Evolutionary conservation across 805 yeast genomes (phyloP), one percentile per base, ranked within the genome.

Genomic region (Wickerhamia fluorescens): DNA sequence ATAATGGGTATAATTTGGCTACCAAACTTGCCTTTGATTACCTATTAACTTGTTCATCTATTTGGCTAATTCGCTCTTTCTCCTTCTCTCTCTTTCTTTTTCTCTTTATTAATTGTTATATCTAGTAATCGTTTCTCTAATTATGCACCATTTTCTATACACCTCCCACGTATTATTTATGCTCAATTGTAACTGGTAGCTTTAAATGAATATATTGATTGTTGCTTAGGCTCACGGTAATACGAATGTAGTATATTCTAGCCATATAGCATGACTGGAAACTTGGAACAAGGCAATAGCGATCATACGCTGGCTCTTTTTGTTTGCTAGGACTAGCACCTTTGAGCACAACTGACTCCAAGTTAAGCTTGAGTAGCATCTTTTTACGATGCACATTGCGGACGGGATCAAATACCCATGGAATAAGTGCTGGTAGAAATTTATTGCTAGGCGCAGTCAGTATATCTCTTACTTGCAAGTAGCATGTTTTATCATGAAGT

Each of bases 181-280:
- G 55, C 25, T 46, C 49, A 14, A 58, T 40, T 10, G 38, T 31
- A 10, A 57, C 48, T 4, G 66, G 66, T 16, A 56, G 38, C 31
- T 56, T 56, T 20, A 58, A 30, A 27, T 41, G 42, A 3, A 46
- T 27, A 14, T 24, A 24, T 9, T 48, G 48, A 18, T 44, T 44
- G 31, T 49, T 47, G 10, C 47, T 36, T 9, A 56, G 30, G 9
- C 25, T 28, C 11, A 57, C 11, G 15, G 31, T 20, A 3, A 53
- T 28, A 26, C 44, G 45, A 9, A 60, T 27, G 30, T 56, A 56
- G 36, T 61, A 61, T 21, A 56, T 24, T 22, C 68, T 38, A 1
- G 51, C 46, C 34, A 55, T 24, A 26, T 42, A 38, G 34, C 68
- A 61, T 17, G 51, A 43, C 34, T 61, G 68, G 41, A 61, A 61